Conservation (phyloP, 2,329 filamentous ascomycete species). For the Amylocarpus encephaloides region DNA sequence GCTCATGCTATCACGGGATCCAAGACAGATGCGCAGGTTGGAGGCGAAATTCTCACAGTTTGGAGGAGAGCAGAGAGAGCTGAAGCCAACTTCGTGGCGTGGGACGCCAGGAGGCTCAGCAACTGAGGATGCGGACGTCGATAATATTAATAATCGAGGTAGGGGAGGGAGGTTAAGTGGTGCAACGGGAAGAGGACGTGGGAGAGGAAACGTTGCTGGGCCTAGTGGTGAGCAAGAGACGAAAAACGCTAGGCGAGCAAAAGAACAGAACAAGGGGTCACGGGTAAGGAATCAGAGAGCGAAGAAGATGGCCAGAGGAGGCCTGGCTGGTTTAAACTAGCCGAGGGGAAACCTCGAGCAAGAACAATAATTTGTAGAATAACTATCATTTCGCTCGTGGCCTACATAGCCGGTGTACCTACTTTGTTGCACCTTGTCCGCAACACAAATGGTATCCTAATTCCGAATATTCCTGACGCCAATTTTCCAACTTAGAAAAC, state of each 20-base stretch:
- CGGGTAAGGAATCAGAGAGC: conserved; percentile 66
- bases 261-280: conserved; percentile 77
- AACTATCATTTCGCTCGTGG: background rate
- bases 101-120: conserved; percentile 47
- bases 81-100: conserved; percentile 62
- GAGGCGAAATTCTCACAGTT: conserved; percentile 65
- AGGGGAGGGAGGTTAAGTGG: conserved; percentile 41
- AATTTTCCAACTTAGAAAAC: background rate
- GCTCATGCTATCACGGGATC: conserved; percentile 72
- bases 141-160: conserved; percentile 39
- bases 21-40: conserved; percentile 59
- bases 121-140: conserved; percentile 49
- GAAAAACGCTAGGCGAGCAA: conserved; percentile 62
- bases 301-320: conserved; percentile 57
- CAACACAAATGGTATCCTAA: background rate
- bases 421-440: background rate
- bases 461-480: background rate
- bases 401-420: background rate
- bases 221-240: conserved; percentile 64
- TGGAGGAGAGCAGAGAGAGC: conserved; percentile 56
- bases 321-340: conserved; percentile 30
- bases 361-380: background rate
- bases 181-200: conserved; percentile 42
- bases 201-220: conserved; percentile 55
- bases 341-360: no score